Evolutionary conservation across 2,329 filamentous ascomycete genomes (phyloP).

Genomic region (Daldinia eschscholtzii): DNA sequence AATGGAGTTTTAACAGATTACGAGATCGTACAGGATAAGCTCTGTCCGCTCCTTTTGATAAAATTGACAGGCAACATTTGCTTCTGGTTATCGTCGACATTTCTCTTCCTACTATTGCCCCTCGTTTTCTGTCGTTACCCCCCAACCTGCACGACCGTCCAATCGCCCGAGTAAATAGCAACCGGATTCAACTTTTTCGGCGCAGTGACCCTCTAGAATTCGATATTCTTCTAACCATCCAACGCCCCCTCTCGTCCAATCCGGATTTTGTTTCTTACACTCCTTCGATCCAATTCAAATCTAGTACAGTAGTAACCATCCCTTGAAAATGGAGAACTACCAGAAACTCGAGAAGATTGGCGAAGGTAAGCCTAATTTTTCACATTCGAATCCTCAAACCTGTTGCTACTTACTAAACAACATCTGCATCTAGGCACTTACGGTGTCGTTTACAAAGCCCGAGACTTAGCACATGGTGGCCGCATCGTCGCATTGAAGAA

Average conservation of each 20-base stretch:
- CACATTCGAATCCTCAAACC: not conserved
- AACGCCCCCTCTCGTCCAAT: conserved; percentile 9
- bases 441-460: conserved; percentile 94
- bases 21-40: conserved; percentile 37
- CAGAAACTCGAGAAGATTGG: conserved; percentile 97
- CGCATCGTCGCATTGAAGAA: conserved; percentile 95
- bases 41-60: conserved; percentile 37
- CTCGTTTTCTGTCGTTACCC: conserved; percentile 39
- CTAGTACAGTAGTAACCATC: conserved; percentile 15
- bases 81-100: conserved; percentile 18
- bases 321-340: conserved; percentile 84
- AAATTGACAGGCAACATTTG: not conserved
- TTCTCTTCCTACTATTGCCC: conserved; percentile 32
- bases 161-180: conserved; percentile 37
- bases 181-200: conserved; percentile 23
- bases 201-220: conserved; percentile 20
- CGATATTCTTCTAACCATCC: conserved; percentile 15
- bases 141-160: conserved; percentile 24
- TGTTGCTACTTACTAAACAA: conserved; percentile 19
- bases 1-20: conserved; percentile 41
- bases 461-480: conserved; percentile 83
- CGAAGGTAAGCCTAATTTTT: conserved; percentile 72
- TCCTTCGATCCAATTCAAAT: conserved; percentile 27
- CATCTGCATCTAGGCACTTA: conserved; percentile 77
- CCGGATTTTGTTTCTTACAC: conserved; percentile 24